Conservation (phyloP, 2,329 filamentous ascomycete species). For the Stemphylium beticola region DNA sequence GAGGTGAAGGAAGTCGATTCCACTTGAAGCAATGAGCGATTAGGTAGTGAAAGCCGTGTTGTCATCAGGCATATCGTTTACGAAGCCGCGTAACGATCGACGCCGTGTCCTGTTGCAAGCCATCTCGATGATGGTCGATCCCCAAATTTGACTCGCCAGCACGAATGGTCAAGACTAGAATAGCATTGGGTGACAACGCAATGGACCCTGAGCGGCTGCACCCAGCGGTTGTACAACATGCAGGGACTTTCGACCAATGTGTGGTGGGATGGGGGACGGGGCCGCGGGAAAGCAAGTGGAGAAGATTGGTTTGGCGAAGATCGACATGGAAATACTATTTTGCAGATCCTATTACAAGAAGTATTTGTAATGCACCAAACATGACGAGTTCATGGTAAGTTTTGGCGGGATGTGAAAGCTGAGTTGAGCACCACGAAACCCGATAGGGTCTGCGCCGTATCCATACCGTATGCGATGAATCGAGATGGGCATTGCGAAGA, state of each 20-base stretch:
- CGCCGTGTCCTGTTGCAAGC: neutral
- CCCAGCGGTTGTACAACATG: neutral
- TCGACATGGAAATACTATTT: neutral
- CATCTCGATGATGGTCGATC: neutral
- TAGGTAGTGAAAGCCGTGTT: neutral
- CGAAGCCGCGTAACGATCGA: neutral
- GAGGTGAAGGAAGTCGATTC: neutral
- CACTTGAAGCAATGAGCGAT: neutral
- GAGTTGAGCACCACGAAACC: too few species aligned
- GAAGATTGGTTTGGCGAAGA: neutral
- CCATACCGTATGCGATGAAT: too few species aligned
- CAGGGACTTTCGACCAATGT: neutral
- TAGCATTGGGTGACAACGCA: too few species aligned
- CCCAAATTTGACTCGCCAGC: neutral
- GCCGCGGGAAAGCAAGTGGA: neutral
- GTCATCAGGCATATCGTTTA: neutral
- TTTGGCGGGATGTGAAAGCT: too few species aligned
- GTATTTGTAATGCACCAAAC: neutral
- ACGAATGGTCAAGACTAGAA: too few species aligned
- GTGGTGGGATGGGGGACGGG: neutral
- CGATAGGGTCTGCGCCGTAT: too few species aligned
- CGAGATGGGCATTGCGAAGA: neutral
- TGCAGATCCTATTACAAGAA: neutral
- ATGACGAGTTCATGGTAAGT: too few species aligned
- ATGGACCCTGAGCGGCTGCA: neutral